Conservation (phyloP, 1,284 basidiomycete genomes). For the Afroboletus lepidellus region DNA sequence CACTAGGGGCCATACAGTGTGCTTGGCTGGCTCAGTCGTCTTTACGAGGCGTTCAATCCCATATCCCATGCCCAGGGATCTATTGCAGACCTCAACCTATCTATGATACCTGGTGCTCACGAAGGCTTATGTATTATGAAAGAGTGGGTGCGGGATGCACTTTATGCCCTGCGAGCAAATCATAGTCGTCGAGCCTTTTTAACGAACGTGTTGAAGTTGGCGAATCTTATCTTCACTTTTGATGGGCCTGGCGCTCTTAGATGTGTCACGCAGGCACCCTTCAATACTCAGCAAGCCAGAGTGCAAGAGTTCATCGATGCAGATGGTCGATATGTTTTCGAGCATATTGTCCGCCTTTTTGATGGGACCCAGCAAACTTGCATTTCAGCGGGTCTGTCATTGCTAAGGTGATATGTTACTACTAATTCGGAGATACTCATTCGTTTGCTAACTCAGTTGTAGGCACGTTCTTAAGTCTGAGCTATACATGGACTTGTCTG, state of each 20-base stretch:
- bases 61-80: constrained; percentile 39
- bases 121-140: constrained; percentile 37
- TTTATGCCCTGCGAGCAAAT: constrained; percentile 28
- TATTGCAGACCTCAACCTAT: constrained; percentile 31
- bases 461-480: constrained; percentile 42
- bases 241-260: constrained; percentile 26
- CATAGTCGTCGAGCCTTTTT: constrained; percentile 24
- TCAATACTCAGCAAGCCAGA: neutral
- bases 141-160: constrained; percentile 41
- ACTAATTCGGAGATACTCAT: neutral
- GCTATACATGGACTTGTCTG: constrained; percentile 39
- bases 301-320: constrained; percentile 9
- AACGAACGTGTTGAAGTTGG: constrained; percentile 33
- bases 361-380: constrained; percentile 12
- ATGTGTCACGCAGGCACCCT: constrained; percentile 18
- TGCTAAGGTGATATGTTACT: constrained; percentile 19
- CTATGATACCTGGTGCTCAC: constrained; percentile 37
- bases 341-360: constrained; percentile 34
- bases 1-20: constrained; percentile 2
- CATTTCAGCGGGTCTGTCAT: constrained; percentile 32
- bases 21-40: constrained; percentile 35
- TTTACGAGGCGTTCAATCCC: constrained; percentile 44
- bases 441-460: neutral
- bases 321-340: constrained; percentile 33
- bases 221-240: constrained; percentile 31